Conservation (phyloP, 148 eudicot genomes). For the Rhododendron kiyosumense region DNA sequence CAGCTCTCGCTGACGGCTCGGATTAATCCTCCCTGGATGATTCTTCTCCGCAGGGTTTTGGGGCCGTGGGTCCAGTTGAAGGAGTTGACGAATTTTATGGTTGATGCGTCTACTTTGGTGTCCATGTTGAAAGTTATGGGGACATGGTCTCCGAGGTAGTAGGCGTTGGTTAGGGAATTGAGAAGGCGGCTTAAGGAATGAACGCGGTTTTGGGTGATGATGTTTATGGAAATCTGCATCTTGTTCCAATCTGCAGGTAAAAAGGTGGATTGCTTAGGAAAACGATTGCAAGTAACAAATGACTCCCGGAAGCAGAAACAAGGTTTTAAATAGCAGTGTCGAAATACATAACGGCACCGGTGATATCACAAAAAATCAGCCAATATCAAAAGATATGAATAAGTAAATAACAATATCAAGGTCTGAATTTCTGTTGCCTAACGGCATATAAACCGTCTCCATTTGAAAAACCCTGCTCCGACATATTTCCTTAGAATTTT, state of each 20-base stretch:
- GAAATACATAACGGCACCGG: background rate
- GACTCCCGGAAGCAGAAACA: background rate
- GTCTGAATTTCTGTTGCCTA: background rate
- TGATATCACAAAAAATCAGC: background rate
- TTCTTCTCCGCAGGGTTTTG: constrained; percentile 62
- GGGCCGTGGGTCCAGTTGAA: constrained; percentile 85
- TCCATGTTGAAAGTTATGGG: constrained; percentile 87
- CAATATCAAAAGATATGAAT: background rate
- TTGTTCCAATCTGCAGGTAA: constrained; percentile 73
- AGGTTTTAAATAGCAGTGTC: background rate
- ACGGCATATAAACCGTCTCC: background rate
- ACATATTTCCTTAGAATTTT: too few relatives aligned
- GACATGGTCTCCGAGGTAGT: constrained; percentile 75
- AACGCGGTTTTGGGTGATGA: constrained; percentile 80
- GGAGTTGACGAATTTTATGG: constrained; percentile 49
- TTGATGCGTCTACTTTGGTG: constrained; percentile 72
- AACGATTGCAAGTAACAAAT: background rate
- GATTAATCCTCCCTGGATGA: constrained; percentile 94
- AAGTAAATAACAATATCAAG: background rate
- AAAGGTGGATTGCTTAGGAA: background rate
- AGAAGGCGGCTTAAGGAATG: constrained; percentile 68
- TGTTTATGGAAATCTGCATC: constrained; percentile 69
- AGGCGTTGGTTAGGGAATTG: constrained; percentile 64
- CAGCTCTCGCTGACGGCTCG: constrained; percentile 96
- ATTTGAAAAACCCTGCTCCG: background rate